These are phyloP conservation scores for Ustilago loliicola DNA, from an alignment of 1,284 basidiomycete genomes.

Conservation along the genomic window DNA sequence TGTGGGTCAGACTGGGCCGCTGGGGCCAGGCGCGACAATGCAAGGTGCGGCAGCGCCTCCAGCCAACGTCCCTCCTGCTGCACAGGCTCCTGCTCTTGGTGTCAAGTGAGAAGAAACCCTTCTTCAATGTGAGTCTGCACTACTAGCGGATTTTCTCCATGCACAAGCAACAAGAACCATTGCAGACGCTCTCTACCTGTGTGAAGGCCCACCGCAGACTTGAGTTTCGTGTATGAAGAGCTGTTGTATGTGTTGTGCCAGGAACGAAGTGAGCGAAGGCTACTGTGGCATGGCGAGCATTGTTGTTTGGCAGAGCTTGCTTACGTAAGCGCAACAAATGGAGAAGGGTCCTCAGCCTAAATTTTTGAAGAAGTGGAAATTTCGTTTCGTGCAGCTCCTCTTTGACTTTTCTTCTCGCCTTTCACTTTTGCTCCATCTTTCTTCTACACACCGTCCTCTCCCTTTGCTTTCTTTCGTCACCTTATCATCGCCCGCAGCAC, in stretches of 20 bases:
- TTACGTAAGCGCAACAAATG: conserved; percentile 35
- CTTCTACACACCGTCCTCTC: background rate
- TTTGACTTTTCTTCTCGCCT: background rate
- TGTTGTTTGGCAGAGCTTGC: too few relatives aligned
- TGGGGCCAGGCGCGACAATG: conserved; percentile 12
- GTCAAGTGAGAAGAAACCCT: conserved; percentile 25
- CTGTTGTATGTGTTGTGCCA: too few relatives aligned
- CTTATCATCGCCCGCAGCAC: background rate
- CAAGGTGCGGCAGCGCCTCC: background rate
- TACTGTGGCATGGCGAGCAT: too few relatives aligned
- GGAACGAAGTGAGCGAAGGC: background rate
- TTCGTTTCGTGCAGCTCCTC: conserved; percentile 17
- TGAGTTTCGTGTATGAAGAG: background rate
- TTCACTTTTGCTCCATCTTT: background rate
- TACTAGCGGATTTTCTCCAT: too few relatives aligned
- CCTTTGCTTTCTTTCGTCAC: too few relatives aligned
- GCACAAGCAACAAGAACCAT: background rate
- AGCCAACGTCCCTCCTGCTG: conserved; percentile 27
- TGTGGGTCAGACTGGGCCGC: conserved; percentile 54
- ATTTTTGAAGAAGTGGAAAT: conserved; percentile 19
- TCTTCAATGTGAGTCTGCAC: background rate
- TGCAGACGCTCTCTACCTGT: background rate
- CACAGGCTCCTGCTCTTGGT: conserved; percentile 39
- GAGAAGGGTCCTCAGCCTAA: conserved; percentile 23
- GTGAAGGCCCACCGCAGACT: background rate